These are phyloP conservation scores for Carex myosuroides DNA, from an alignment of 176 grass and related monocot species.

Conservation along the genomic window DNA sequence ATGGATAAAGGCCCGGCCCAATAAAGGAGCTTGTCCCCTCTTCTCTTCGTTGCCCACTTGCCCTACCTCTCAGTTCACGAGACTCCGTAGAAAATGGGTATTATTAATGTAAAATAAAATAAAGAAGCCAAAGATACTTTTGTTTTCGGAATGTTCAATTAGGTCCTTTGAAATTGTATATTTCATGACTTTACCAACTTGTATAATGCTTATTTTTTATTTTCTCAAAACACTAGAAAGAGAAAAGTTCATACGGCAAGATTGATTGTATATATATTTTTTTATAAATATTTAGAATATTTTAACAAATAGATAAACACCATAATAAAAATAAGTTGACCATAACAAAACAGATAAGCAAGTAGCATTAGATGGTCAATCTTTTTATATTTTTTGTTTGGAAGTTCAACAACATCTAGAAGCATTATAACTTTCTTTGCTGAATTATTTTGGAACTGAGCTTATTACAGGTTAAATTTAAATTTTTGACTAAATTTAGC, in stretches of 20 bases:
- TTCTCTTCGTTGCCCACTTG: background rate
- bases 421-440: background rate
- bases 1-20: conserved; percentile 24
- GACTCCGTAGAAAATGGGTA: background rate
- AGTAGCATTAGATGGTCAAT: background rate
- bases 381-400: background rate
- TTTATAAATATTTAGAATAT: background rate
- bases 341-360: background rate
- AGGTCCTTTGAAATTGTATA: background rate
- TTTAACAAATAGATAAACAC: background rate
- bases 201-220: background rate
- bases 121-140: background rate
- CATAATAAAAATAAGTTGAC: background rate
- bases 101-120: background rate
- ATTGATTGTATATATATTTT: background rate
- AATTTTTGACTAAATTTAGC: too few relatives aligned
- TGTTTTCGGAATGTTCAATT: background rate
- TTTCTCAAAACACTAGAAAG: background rate
- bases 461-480: too few relatives aligned
- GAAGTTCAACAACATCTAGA: background rate
- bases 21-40: conserved; percentile 9
- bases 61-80: conserved; percentile 3
- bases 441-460: too few relatives aligned
- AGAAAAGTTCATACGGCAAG: background rate
- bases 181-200: background rate